phyloP scores from a whole-genome alignment of 345 rosid species.

The Anacardium occidentale region DNA sequence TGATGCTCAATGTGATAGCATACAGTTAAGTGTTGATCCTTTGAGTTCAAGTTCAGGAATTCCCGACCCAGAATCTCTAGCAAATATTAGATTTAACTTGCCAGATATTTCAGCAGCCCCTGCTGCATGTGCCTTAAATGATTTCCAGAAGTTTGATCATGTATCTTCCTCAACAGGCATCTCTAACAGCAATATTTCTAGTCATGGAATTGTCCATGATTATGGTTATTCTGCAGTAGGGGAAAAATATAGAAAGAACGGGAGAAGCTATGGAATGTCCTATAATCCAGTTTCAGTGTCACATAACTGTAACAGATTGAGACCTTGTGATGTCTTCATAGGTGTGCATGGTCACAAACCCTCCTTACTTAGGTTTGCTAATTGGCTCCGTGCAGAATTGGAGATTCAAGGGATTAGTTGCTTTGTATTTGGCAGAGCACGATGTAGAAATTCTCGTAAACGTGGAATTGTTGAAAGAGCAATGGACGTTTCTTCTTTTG shows the following conservation, averaged over 20 bases:
- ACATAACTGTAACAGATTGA: slow-evolving; percentile 58
- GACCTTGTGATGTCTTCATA: slow-evolving; percentile 81
- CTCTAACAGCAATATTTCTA: slow-evolving; percentile 44
- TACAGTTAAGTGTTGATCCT: slow-evolving; percentile 42
- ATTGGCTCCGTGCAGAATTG: slow-evolving; percentile 88
- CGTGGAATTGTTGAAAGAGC: slow-evolving; percentile 67
- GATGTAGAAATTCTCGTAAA: slow-evolving; percentile 68
- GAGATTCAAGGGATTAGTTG: slow-evolving; percentile 94
- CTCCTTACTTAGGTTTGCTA: slow-evolving; percentile 67
- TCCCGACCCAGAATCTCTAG: slow-evolving; percentile 42
- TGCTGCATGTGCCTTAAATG: slow-evolving; percentile 32
- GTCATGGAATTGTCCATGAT: slow-evolving; percentile 34
- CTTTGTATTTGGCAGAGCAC: slow-evolving; percentile 74
- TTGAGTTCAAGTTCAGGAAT: slow-evolving; percentile 54
- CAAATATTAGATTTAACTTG: slow-evolving; percentile 36
- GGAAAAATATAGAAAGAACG: slow-evolving; percentile 41
- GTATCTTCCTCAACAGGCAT: slow-evolving; percentile 50
- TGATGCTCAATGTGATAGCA: slow-evolving; percentile 58
- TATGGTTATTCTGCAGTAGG: slow-evolving; percentile 28
- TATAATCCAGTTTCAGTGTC: slow-evolving; percentile 54
- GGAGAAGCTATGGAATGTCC: slow-evolving; percentile 38
- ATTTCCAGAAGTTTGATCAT: slow-evolving; percentile 43
- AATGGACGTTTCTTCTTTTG: slow-evolving; percentile 85
- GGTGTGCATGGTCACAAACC: slow-evolving; percentile 83
- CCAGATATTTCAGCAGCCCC: slow-evolving; percentile 41